Evolutionary conservation across 768 basidiomycete genomes (phyloP).

Genomic region (Hericium alpestre): DNA sequence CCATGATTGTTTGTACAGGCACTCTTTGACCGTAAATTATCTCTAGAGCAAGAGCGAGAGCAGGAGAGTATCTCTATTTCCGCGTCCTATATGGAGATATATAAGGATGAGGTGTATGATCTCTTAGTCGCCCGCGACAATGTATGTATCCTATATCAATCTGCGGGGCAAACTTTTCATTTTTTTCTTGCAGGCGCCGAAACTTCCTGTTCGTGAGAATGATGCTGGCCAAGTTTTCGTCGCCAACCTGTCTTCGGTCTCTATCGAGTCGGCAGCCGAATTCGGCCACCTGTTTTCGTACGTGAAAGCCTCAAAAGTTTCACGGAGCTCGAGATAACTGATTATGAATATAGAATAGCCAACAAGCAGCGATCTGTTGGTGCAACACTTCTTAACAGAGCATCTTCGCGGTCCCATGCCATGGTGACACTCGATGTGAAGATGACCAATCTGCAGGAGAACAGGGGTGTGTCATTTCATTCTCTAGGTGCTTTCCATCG

Average conservation of each 20-base stretch:
- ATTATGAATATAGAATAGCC: slow-evolving; percentile 39
- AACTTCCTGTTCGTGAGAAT: slow-evolving; percentile 47
- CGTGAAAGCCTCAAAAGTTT: slow-evolving; percentile 12
- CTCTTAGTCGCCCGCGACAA: slow-evolving; percentile 64
- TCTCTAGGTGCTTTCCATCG: neutral
- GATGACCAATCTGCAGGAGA: slow-evolving; percentile 39
- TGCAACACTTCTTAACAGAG: slow-evolving; percentile 75
- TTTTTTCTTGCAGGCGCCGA: slow-evolving; percentile 30
- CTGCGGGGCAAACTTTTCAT: neutral
- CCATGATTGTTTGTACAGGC: neutral
- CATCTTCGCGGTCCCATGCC: slow-evolving; percentile 84
- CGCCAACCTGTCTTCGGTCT: slow-evolving; percentile 34
- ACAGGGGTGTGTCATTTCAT: slow-evolving; percentile 36
- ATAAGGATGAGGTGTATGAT: slow-evolving; percentile 87
- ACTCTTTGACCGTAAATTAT: slow-evolving; percentile 8
- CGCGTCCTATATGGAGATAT: slow-evolving; percentile 82
- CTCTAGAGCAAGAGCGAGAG: slow-evolving; percentile 19
- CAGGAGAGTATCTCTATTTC: slow-evolving; percentile 34
- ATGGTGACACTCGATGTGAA: slow-evolving; percentile 66
- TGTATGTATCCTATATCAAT: slow-evolving; percentile 27
- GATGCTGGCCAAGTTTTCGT: slow-evolving; percentile 43
- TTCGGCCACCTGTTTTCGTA: slow-evolving; percentile 38
- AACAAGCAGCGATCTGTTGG: slow-evolving; percentile 74
- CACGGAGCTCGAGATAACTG: neutral
- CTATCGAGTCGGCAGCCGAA: slow-evolving; percentile 32